These are phyloP conservation scores for Immersiporthe knoxdaviesiana DNA, from an alignment of 2,329 filamentous ascomycete genomes.

Conservation along the genomic window DNA sequence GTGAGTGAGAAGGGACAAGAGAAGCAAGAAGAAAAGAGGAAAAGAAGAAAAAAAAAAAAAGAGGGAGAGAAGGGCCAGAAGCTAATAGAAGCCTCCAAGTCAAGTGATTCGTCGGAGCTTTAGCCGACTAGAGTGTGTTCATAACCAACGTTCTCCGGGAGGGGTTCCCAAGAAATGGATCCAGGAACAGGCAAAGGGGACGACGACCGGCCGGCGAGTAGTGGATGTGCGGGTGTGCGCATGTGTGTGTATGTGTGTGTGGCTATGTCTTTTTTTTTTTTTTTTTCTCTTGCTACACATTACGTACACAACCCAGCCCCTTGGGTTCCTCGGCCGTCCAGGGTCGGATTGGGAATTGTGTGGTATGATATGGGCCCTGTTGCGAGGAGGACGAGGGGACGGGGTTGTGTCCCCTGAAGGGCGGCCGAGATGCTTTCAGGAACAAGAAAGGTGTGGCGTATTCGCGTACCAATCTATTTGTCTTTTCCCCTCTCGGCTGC, in stretches of 20 bases:
- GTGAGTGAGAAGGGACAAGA: neutral
- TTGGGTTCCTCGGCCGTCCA: neutral
- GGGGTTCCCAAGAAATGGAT: neutral
- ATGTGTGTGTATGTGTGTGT: neutral
- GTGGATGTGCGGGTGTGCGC: no score
- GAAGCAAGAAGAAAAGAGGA: neutral
- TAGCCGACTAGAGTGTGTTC: neutral
- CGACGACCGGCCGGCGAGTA: neutral
- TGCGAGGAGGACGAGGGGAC: neutral
- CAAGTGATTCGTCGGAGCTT: neutral
- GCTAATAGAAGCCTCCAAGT: neutral
- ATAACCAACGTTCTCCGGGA: neutral
- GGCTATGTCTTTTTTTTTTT: neutral
- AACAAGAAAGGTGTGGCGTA: neutral
- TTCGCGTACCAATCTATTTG: neutral
- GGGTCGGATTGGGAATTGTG: neutral
- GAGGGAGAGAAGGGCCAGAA: neutral
- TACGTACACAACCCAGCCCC: neutral
- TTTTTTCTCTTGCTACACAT: no score
- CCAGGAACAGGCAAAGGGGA: neutral
- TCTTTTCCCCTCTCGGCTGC: neutral
- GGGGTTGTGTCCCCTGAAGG: neutral
- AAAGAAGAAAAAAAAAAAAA: neutral
- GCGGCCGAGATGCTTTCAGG: conserved; percentile 1
- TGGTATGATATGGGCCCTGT: neutral